These are phyloP conservation scores for Casaregolazyma suthepensis DNA, from an alignment of 1,139 yeast species.

Conservation along the genomic window DNA sequence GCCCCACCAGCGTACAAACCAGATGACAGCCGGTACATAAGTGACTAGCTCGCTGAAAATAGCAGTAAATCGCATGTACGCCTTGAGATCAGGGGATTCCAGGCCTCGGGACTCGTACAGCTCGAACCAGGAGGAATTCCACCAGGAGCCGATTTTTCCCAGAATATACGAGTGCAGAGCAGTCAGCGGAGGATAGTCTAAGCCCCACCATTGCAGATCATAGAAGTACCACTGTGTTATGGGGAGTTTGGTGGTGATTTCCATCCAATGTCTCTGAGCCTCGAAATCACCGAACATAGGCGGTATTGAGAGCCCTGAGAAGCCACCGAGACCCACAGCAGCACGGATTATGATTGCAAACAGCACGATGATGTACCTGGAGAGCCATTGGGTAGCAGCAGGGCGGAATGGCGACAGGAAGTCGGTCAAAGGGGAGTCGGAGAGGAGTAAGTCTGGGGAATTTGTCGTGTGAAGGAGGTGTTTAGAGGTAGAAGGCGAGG, in stretches of 20 bases:
- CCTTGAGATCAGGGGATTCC: slow-evolving; percentile 61
- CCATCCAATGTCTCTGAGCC: slow-evolving; percentile 98
- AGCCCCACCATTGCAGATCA: slow-evolving; percentile 90
- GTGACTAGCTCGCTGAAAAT: slow-evolving; percentile 65
- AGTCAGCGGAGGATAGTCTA: slow-evolving; percentile 95
- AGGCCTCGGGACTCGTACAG: slow-evolving; percentile 67
- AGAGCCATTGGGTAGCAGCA: slow-evolving; percentile 87
- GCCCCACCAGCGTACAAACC: slow-evolving; percentile 59
- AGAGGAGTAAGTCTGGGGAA: not conserved
- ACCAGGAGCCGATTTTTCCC: slow-evolving; percentile 59
- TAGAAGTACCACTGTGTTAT: slow-evolving; percentile 77
- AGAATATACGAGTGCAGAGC: slow-evolving; percentile 84
- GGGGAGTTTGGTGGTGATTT: slow-evolving; percentile 73
- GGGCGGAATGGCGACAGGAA: slow-evolving; percentile 55
- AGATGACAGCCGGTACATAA: slow-evolving; percentile 75
- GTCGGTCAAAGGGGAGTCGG: slow-evolving; percentile 48
- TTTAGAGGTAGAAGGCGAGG: not conserved
- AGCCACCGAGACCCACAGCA: slow-evolving; percentile 86
- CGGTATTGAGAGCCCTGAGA: slow-evolving; percentile 54
- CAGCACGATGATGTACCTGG: slow-evolving; percentile 67
- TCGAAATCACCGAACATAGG: slow-evolving; percentile 96
- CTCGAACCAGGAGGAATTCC: slow-evolving; percentile 66
- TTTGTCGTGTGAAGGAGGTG: not conserved
- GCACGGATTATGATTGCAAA: slow-evolving; percentile 71
- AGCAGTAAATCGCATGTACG: slow-evolving; percentile 79